Evolutionary conservation across 306 rosid species (phyloP).

Genomic region (Prunus davidiana): DNA sequence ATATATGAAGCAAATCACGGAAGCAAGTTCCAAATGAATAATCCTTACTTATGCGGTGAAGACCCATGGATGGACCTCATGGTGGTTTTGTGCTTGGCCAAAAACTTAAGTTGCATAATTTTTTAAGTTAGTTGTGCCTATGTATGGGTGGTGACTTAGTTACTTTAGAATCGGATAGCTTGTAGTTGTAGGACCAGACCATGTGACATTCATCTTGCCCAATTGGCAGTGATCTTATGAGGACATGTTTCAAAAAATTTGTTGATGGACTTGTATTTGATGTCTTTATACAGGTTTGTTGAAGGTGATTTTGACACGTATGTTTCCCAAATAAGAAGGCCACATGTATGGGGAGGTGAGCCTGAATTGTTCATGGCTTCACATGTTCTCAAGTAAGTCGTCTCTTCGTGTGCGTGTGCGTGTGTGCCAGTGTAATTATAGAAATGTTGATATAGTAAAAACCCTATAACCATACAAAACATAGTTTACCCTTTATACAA

Average conservation of each 20-base stretch:
- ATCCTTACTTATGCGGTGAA: background rate
- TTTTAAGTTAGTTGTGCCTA: background rate
- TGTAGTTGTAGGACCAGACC: background rate
- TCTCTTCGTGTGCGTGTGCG: background rate
- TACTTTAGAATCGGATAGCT: background rate
- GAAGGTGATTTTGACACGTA: slow-evolving; percentile 90
- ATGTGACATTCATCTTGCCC: background rate
- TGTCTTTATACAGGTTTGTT: slow-evolving; percentile 64
- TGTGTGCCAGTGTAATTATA: background rate
- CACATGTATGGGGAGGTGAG: slow-evolving; percentile 97
- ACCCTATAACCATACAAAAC: background rate
- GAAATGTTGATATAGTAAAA: background rate
- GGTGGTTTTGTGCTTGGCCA: background rate
- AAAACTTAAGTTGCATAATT: background rate
- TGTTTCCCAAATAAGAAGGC: slow-evolving; percentile 70
- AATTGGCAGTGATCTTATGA: background rate
- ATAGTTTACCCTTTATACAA: background rate
- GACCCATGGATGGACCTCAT: background rate
- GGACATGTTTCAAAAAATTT: background rate
- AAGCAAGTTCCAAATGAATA: background rate
- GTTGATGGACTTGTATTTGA: slow-evolving; percentile 24
- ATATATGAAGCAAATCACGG: background rate
- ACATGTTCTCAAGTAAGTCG: slow-evolving; percentile 74
- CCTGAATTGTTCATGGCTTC: slow-evolving; percentile 94
- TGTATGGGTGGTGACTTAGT: background rate